Base-by-base conservation (phyloP, 2,329 filamentous ascomycete genomes). In the Juglanconis sp. region DNA sequence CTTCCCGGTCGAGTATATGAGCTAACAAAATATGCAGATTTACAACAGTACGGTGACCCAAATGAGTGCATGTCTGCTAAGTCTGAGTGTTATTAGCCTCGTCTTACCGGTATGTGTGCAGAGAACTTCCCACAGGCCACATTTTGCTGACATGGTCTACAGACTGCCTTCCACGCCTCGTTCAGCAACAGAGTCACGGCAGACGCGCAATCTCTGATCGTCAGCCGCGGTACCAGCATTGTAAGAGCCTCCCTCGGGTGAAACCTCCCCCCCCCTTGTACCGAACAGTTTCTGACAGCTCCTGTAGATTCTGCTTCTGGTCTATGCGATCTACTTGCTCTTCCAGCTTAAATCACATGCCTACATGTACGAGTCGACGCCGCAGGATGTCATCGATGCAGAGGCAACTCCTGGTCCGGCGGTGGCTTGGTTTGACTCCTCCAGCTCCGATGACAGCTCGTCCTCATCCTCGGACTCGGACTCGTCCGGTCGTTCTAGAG, bases 341-440 rank as follows among this genome's bases (percentile, higher is more conserved):
- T 96, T 96, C 75, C 92, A 96, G 77, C 84, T 96, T 63, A 96
- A 96, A 75, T 95, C 92, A 1, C 92, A 96, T 71, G 84, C 91
- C 8, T 96, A 96, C 76, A 87, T 96, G 79, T 96, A 96, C 68
- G 90, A 92, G 73, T 95, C 92, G 66, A 96, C 91, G 5, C 93
- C 93, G 9, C 92, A 96, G 75, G 88, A 93, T 67, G 89, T 96
- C 62, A 95, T 97, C 64, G 93, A 97, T 67, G 92, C 95, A 68
- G 93, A 96, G 72, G 88, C 91, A 0, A 89, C 91, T 50, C 93
- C 93, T 30, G 93, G 93, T 65, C 88, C 95, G 1, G 83, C 93
- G 11, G 89, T 90, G 17, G 89, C 90, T 36, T 91, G 94, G 75
- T 83, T 96, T 69, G 90, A 95, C 65, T 86, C 87, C 0, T 90